Evolutionary conservation across 257 asterid species (phyloP), one percentile per base, ranked within the genome.

Genomic region (Perilla frutescens): DNA sequence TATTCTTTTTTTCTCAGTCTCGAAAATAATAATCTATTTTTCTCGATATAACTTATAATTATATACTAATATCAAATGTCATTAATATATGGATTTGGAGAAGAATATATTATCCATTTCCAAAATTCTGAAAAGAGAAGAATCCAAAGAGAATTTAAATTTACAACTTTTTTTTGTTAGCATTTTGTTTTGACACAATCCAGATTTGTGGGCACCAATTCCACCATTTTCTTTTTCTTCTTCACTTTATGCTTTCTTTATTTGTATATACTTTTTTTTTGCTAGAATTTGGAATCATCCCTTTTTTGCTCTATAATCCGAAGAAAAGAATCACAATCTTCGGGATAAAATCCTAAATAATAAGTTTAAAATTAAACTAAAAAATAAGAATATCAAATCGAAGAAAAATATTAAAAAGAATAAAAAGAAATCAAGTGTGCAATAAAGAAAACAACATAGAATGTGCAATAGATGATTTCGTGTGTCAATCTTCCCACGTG

Each of bases 121-220:
- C 34, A 55, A 74, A 75, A 75, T 68, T 37, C 26, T 34, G 60
- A 15, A 67, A 60, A 10, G 66, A 73, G 82, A 55, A 73, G 82
- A 55, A 80, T 64, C 82, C 68, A 61, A 71, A 43, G 81, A 14
- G 20, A 57, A 60, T 59, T 71, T 57, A 39, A 15, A 6, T 48
- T 48, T 48, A 3, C 54, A 48, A 48, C 63, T 75, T 80, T 80
- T 62, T 73, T 59, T 40, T 7, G 34, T 54, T 69, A 20, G 76
- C 80, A 9, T 71, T 83, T 85, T 83, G 76, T 78, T 83, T 43
- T 41, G 76, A 74, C 82, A 81, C 70, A 83, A 78, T 83, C 83
- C 80, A 78, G 50, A 66, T 77, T 79, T 70, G 76, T 68, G 74
- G 83, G 71, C 83, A 81, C 72, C 78, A 62, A 70, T 76, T 77